Evolutionary conservation across 768 basidiomycete genomes (phyloP).

Genomic region (Suillus occidentalis): DNA sequence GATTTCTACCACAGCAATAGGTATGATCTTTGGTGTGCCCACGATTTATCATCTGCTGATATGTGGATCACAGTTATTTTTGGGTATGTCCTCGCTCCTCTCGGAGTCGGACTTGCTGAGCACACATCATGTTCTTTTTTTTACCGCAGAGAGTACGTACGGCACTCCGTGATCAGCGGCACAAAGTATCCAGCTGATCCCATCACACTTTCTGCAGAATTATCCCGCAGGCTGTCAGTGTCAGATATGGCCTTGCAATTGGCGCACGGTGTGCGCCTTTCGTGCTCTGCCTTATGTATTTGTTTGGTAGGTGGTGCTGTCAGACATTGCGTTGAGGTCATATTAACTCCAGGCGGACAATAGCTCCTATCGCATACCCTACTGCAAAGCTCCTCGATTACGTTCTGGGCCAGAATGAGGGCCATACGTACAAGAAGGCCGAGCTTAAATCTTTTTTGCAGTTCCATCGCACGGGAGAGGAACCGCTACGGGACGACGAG

Average conservation of each 20-base stretch:
- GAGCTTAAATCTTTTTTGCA: constrained; percentile 77
- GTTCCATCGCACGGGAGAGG: constrained; percentile 76
- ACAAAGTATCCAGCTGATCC: background rate
- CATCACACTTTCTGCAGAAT: constrained; percentile 39
- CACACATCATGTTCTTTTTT: constrained; percentile 1
- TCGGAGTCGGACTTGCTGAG: background rate
- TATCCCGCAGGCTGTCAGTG: constrained; percentile 73
- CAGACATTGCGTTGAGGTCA: background rate
- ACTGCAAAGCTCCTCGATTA: constrained; percentile 74
- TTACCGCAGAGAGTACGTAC: constrained; percentile 38
- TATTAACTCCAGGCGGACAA: background rate
- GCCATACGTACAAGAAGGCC: constrained; percentile 79
- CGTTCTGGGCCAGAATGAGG: constrained; percentile 74
- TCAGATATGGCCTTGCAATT: constrained; percentile 76
- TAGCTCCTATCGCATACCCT: constrained; percentile 77
- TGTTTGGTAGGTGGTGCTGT: constrained; percentile 37
- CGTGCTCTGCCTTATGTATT: constrained; percentile 71
- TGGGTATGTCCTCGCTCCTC: constrained; percentile 49
- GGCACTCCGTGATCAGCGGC: background rate
- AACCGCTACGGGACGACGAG: constrained; percentile 76
- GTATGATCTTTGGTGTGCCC: constrained; percentile 34
- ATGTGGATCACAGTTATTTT: constrained; percentile 62
- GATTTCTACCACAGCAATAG: constrained; percentile 64
- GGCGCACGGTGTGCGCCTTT: constrained; percentile 79
- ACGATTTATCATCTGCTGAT: constrained; percentile 5